Evolutionary conservation across 2,329 filamentous ascomycete genomes (phyloP), one percentile per base, ranked within the genome.

Genomic region (Pochonia chlamydosporia): DNA sequence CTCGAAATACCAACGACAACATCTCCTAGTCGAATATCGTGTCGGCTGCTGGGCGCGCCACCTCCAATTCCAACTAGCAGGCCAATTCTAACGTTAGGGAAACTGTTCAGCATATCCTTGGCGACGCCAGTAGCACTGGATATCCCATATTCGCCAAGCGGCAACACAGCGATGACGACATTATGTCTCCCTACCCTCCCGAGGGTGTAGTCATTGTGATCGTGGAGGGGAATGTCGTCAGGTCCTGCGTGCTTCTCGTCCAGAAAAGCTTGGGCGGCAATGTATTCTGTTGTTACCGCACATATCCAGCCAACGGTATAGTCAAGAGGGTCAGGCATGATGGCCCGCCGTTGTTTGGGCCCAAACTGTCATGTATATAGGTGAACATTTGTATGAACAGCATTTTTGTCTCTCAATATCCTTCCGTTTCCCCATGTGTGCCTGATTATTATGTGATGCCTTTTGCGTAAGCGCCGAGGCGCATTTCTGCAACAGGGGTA

Each of bases 241-340:
- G 35, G 24, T 7, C 16, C 5, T 18, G 14, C 14, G 9, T 46
- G 43, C 14, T n/a, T 5, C 3, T 71, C 63, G 40, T 74, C 69
- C 2, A 73, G 63, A 28, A 71, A 63, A 1, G 39, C 53, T 23
- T 54, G 51, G 4, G 69, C 70, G 4, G 69, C 69, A 42, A 64
- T 56, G 35, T 56, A 59, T 43, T 73, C 70, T 0, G 52, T 57
- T 1, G 5, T 16, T 3, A 72, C 47, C 9, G 69, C 68, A 46
- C 66, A 72, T 6, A 75, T 70, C 69, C 68, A 72, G n/a, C 67
- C 70, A 9, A 73, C 60, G 0, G 59, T 68, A 44, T 72, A 73
- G n/a, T n/a, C n/a, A n/a, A n/a, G n/a, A n/a, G n/a, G n/a, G n/a
- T n/a, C n/a, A n/a, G n/a, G n/a, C n/a, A n/a, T n/a, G n/a, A n/a